phyloP scores from a whole-genome alignment of 1,139 yeast genomes.

The Debaryomyces psychrophilus region DNA sequence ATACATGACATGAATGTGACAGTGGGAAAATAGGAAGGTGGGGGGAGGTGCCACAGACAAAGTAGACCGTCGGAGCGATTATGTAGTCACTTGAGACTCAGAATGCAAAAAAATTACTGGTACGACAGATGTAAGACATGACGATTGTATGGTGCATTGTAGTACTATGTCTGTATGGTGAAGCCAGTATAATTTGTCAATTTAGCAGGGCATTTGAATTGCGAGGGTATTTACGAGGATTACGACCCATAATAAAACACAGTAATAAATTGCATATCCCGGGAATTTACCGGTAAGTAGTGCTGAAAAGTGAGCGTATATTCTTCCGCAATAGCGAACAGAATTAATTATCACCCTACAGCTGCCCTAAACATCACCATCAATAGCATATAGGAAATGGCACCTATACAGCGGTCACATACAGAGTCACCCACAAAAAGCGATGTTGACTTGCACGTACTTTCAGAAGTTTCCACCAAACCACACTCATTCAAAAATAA shows the following conservation, averaged over 20 bases:
- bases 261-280: neutral
- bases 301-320: neutral
- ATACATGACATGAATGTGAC: too few species aligned
- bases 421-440: conserved; percentile 13
- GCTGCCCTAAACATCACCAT: neutral
- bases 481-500: conserved; percentile 58
- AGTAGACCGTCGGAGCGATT: too few species aligned
- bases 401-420: conserved; percentile 10
- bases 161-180: too few species aligned
- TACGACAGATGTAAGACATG: too few species aligned
- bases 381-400: neutral
- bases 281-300: neutral
- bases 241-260: neutral
- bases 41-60: too few species aligned
- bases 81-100: too few species aligned
- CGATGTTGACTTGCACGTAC: conserved; percentile 30
- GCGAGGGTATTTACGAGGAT: neutral
- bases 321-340: neutral
- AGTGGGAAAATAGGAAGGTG: too few species aligned
- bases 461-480: conserved; percentile 47
- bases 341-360: neutral
- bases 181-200: too few species aligned
- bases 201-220: too few species aligned
- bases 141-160: too few species aligned
- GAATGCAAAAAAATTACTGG: too few species aligned